Evolutionary conservation across 2,329 filamentous ascomycete genomes (phyloP).

Genomic region (Cercospora zeina): DNA sequence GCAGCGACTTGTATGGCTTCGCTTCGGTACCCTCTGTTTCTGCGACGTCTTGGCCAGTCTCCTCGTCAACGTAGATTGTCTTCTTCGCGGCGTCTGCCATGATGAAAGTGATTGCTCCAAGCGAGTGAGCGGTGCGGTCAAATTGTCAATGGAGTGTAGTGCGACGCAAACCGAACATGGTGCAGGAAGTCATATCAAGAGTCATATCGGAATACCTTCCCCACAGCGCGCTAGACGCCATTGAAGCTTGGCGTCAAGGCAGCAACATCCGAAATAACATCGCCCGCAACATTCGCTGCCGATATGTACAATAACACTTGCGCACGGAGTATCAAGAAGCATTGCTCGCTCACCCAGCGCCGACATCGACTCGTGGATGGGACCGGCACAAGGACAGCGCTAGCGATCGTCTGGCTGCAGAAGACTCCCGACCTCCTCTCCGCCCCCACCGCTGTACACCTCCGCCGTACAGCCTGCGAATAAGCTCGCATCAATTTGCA

Average conservation of each 20-base stretch:
- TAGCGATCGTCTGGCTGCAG: too few relatives aligned
- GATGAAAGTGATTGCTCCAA: neutral
- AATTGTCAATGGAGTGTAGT: neutral
- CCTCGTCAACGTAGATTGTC: conserved; percentile 76
- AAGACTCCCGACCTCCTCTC: neutral
- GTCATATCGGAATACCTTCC: conserved; percentile 9
- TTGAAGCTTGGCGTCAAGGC: neutral
- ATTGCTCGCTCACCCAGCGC: too few relatives aligned
- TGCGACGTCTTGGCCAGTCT: conserved; percentile 66
- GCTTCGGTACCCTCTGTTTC: conserved; percentile 67
- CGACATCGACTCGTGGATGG: too few relatives aligned
- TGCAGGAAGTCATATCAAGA: conserved; percentile 1
- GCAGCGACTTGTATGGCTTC: conserved; percentile 78
- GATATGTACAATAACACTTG: too few relatives aligned
- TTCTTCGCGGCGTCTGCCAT: conserved; percentile 40
- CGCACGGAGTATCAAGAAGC: too few relatives aligned
- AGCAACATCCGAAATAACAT: neutral
- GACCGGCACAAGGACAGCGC: too few relatives aligned
- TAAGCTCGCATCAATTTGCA: too few relatives aligned
- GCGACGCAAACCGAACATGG: neutral
- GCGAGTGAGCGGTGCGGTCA: neutral
- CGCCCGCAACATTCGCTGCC: too few relatives aligned
- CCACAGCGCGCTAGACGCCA: neutral
- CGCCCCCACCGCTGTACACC: neutral
- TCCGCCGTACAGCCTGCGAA: neutral